Conservation (phyloP, 345 rosid genomes). For the Angophora floribunda region DNA sequence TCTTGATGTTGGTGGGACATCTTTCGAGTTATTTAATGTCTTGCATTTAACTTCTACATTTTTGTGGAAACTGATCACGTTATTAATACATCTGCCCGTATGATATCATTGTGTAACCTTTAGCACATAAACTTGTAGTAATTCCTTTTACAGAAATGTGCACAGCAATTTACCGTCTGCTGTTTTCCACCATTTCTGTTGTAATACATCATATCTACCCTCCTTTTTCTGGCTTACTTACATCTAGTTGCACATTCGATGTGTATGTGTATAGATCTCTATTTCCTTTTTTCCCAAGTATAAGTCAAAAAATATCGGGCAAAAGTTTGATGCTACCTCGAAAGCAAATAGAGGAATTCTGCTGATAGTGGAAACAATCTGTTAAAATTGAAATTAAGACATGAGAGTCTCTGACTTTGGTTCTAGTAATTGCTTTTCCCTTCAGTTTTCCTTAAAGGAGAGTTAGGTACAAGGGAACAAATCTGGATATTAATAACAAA, state of each 20-base stretch:
- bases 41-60: neutral
- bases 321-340: neutral
- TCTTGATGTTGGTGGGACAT: neutral
- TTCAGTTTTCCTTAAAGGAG: neutral
- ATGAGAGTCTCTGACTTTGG: neutral
- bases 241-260: neutral
- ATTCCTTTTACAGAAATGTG: neutral
- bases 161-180: neutral
- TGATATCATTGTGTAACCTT: neutral
- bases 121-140: neutral
- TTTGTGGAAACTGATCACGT: neutral
- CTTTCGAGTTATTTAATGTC: neutral
- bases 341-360: neutral
- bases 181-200: neutral
- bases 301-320: neutral
- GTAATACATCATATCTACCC: neutral
- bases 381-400: neutral
- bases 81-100: neutral
- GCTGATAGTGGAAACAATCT: neutral
- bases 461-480: neutral
- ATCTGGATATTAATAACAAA: neutral
- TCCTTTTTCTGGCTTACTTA: neutral
- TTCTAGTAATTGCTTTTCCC: neutral
- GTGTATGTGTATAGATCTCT: neutral
- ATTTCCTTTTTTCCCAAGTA: neutral